A percentile compares a stretch with the other conserved stretches of the same genome.
Conservation (phyloP, 2,329 filamentous ascomycete genomes). For the Aspergillus thermomutatus region DNA sequence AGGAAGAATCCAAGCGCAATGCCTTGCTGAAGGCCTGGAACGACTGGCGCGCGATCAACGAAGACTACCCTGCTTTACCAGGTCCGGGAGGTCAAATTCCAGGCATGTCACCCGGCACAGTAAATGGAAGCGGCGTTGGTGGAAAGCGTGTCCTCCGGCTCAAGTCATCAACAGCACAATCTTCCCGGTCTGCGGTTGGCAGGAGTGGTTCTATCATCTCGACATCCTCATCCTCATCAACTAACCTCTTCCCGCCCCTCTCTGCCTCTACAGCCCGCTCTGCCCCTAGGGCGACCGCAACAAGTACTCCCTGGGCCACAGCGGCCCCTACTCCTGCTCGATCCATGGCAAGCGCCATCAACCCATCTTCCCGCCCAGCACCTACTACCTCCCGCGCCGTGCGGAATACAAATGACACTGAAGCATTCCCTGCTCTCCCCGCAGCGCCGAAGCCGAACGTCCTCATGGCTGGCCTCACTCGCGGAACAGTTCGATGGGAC, state of each 20-base stretch:
- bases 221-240: constrained; percentile 32
- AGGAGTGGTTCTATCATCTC: constrained; percentile 53
- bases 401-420: constrained; percentile 33
- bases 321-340: constrained; percentile 20
- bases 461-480: constrained; percentile 48
- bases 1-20: constrained; percentile 72
- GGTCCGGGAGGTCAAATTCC: constrained; percentile 68
- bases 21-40: constrained; percentile 81
- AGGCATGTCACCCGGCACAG: constrained; percentile 43
- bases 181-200: constrained; percentile 59
- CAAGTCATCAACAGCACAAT: constrained; percentile 68
- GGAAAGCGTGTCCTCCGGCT: constrained; percentile 61
- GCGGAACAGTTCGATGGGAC: constrained; percentile 46
- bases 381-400: constrained; percentile 21
- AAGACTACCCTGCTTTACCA: constrained; percentile 88
- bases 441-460: constrained; percentile 67
- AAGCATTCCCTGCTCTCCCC: constrained; percentile 81
- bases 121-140: constrained; percentile 57
- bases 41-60: constrained; percentile 92
- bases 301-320: constrained; percentile 23
- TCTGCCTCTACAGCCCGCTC: constrained; percentile 23
- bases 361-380: constrained; percentile 25
- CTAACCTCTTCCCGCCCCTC: constrained; percentile 48
- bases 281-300: constrained; percentile 21
- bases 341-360: constrained; percentile 20